A percentile compares a stretch with the other conserved stretches of the same genome.
phyloP scores from a whole-genome alignment of 306 rosid species.

The Cercis canadensis region DNA sequence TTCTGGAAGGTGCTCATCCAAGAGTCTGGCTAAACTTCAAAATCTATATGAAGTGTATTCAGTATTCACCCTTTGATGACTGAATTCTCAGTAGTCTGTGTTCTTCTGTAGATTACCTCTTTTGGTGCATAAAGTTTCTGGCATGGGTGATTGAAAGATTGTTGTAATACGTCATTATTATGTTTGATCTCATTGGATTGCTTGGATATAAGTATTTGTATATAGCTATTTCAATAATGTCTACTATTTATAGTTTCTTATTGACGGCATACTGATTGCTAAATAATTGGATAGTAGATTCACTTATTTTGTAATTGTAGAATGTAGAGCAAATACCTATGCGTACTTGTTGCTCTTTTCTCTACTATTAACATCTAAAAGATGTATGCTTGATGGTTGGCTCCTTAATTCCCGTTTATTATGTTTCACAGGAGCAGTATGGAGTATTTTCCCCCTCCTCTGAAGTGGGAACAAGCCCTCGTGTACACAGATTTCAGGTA shows the following conservation, averaged over 20 bases:
- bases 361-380: not conserved
- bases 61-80: too few relatives aligned
- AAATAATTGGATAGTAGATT: not conserved
- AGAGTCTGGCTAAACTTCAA: too few relatives aligned
- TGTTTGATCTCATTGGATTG: not conserved
- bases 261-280: not conserved
- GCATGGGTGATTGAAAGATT: not conserved
- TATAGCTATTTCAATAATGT: not conserved
- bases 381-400: constrained; percentile 29
- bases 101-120: too few relatives aligned
- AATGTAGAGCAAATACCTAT: constrained; percentile 4
- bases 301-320: constrained; percentile 10
- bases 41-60: too few relatives aligned
- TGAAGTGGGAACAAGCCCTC: constrained; percentile 60
- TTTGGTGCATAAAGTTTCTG: too few relatives aligned
- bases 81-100: too few relatives aligned
- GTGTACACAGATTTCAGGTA: constrained; percentile 82
- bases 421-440: constrained; percentile 63
- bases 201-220: not conserved
- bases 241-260: not conserved
- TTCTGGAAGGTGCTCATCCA: too few relatives aligned
- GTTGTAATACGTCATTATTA: not conserved
- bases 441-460: constrained; percentile 57
- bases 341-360: constrained; percentile 16
- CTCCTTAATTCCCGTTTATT: constrained; percentile 25